phyloP scores from a whole-genome alignment of 1,284 basidiomycete species.

The Athelia psychrophila region DNA sequence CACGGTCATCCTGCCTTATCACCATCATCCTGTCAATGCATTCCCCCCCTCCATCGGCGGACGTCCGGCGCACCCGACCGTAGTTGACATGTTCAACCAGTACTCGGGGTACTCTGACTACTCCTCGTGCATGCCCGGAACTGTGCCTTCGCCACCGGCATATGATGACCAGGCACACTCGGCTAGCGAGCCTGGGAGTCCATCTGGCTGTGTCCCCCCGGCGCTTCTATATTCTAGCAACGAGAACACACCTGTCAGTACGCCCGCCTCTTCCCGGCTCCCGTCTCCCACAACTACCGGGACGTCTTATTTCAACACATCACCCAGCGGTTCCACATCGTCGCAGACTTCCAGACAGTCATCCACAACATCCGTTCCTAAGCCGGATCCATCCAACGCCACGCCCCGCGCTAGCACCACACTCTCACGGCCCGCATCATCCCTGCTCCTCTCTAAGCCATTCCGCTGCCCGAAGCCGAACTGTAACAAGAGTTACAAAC shows the following conservation, averaged over 20 bases:
- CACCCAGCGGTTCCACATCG: background rate
- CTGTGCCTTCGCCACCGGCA: constrained; percentile 31
- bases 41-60: constrained; percentile 23
- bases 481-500: constrained; percentile 99
- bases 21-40: constrained; percentile 11
- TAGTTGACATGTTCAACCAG: constrained; percentile 47
- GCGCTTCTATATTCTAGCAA: constrained; percentile 51
- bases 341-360: constrained; percentile 9
- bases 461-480: constrained; percentile 97
- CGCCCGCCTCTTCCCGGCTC: constrained; percentile 17
- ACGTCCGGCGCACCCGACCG: constrained; percentile 24
- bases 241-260: constrained; percentile 18
- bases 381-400: constrained; percentile 37
- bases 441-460: constrained; percentile 73
- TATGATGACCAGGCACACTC: constrained; percentile 25
- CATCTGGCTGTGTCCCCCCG: constrained; percentile 53
- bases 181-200: constrained; percentile 25
- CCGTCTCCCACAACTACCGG: constrained; percentile 19
- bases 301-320: background rate
- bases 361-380: constrained; percentile 35
- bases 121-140: constrained; percentile 58
- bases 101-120: constrained; percentile 65
- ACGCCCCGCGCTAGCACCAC: constrained; percentile 42
- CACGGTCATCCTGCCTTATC: constrained; percentile 5
- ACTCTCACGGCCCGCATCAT: constrained; percentile 48